phyloP scores from a whole-genome alignment of 2,329 filamentous ascomycete genomes.

The Herpotrichia juniperi region DNA sequence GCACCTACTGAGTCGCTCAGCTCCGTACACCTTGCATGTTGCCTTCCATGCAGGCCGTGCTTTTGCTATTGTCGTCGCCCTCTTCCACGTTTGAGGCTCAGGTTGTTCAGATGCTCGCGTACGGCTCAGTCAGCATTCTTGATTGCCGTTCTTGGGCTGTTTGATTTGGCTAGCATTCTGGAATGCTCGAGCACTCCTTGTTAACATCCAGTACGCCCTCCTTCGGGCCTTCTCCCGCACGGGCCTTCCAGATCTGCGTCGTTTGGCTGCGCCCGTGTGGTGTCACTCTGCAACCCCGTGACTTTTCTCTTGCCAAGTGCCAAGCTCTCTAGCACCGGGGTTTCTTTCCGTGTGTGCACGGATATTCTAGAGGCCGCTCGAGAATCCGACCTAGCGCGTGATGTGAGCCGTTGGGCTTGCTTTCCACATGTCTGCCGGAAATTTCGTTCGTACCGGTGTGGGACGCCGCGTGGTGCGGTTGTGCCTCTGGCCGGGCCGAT shows the following conservation, averaged over 20 bases:
- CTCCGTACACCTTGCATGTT: too few species aligned
- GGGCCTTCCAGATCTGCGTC: background rate
- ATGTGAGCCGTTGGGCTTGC: background rate
- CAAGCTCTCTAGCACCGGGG: background rate
- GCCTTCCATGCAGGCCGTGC: too few species aligned
- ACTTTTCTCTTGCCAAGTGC: background rate
- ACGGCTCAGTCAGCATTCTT: too few species aligned
- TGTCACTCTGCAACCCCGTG: background rate
- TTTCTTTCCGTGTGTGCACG: background rate
- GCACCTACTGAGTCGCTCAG: too few species aligned
- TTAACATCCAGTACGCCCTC: too few species aligned
- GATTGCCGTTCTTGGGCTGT: too few species aligned
- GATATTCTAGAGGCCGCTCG: background rate
- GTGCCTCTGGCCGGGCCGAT: slow-evolving; percentile 22
- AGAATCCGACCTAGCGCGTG: background rate
- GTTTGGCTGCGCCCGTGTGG: background rate
- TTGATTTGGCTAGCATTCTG: too few species aligned
- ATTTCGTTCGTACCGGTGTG: slow-evolving; percentile 1
- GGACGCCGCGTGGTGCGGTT: slow-evolving; percentile 5
- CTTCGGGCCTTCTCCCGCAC: too few species aligned
- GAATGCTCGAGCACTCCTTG: too few species aligned
- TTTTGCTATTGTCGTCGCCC: too few species aligned
- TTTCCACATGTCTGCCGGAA: slow-evolving; percentile 6
- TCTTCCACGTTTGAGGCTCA: too few species aligned
- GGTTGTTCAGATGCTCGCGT: too few species aligned